Base-by-base conservation (phyloP, 108 stramenopile species). In the Cyclotella choctawhatcheeana region DNA sequence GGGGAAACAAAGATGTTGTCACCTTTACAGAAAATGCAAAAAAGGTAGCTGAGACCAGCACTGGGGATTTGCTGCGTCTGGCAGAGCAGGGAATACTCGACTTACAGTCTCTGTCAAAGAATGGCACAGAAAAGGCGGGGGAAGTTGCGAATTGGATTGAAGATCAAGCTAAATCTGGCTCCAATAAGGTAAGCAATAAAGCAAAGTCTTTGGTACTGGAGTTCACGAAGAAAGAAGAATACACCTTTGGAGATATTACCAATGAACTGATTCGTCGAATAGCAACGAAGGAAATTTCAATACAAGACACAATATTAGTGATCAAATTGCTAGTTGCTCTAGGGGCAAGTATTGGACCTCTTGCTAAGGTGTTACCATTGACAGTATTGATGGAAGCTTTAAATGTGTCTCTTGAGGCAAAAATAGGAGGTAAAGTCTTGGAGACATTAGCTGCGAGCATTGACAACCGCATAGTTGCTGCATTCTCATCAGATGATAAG, bases 401-500 rank as follows among this genome's bases (percentile, higher is more conserved):
- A 43, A 79, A 79, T 44, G 25, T 79, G 18, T 79, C 77, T 0
- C n/a, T 79, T 20, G 77, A 79, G 20, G 67, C 74, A 31, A 75
- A 79, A 62, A 64, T 79, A 32, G 77, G 77, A 40, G 73, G 56
- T 14, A 58, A 79, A 55, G 48, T 79, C 6, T 69, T 79, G 66
- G 66, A 75, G 5, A 56, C 64, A 54, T 27, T 79, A 16, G 54
- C 77, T 5, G 21, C 45, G 33, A 24, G 73, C 10, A 44, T 79
- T 22, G 77, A 79, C 32, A 59, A 35, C 13, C 77, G 73, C 44
- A 30, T 79, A 20, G 68, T 75, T 20, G 77, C 66, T 14, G 77
- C 77, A 27, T 64, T 79, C 31, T 69, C 77, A 13, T 40, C 58
- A 24, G 77, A 79, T 69, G 77, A 79, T 24, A 74, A 55, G 56